These are phyloP conservation scores for Xylaria arbuscula DNA, from an alignment of 2,329 filamentous ascomycete genomes.

Conservation along the genomic window DNA sequence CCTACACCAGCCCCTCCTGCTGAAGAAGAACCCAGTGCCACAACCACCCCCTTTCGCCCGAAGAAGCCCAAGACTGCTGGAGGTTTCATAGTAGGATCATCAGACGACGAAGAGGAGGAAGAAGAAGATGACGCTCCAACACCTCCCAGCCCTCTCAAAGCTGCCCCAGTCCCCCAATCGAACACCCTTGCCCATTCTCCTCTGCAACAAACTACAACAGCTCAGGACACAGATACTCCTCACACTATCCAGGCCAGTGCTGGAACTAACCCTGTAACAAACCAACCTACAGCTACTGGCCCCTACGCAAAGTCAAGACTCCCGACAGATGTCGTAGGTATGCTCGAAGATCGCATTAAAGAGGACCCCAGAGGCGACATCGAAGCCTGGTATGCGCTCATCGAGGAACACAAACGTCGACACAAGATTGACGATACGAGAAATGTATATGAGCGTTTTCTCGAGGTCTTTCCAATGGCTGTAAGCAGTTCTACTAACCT, in stretches of 20 bases:
- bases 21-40: conserved; percentile 47
- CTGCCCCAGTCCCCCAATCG: conserved; percentile 41
- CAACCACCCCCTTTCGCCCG: conserved; percentile 53
- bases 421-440: conserved; percentile 85
- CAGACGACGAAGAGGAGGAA: conserved; percentile 65
- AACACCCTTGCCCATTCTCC: conserved; percentile 42
- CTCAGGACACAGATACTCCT: conserved; percentile 34
- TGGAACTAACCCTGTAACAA: conserved; percentile 21
- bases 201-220: conserved; percentile 41
- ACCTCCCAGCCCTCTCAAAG: conserved; percentile 40
- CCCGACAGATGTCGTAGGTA: conserved; percentile 78
- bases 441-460: conserved; percentile 84
- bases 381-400: conserved; percentile 89
- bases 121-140: conserved; percentile 55
- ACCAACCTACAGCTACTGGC: conserved; percentile 26
- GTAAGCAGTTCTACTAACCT: conserved; percentile 67
- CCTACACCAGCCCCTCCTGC: conserved; percentile 44
- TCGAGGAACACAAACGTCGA: conserved; percentile 83
- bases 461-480: conserved; percentile 87
- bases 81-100: conserved; percentile 70
- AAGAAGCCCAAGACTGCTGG: conserved; percentile 71
- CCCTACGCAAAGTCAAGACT: conserved; percentile 46
- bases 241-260: conserved; percentile 36
- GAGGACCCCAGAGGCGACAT: conserved; percentile 93
- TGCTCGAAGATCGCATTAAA: conserved; percentile 89